Base-by-base conservation (phyloP, 2,329 filamentous ascomycete species). In the Teratosphaeria epicoccoides region DNA sequence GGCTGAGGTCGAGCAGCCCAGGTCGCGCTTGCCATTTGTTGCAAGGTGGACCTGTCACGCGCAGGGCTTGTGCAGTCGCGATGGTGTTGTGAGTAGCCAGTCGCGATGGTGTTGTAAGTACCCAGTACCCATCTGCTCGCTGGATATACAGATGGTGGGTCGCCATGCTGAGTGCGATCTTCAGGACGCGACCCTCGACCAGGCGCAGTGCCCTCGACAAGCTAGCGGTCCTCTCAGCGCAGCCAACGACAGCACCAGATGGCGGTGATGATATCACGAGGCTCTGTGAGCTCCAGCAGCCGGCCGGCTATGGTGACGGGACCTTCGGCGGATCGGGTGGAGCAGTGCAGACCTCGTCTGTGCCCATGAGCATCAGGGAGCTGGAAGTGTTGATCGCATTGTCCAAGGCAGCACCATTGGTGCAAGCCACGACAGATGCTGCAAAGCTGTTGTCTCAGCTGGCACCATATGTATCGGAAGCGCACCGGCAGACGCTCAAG, bases 371-470 rank as follows among this genome's bases (percentile, higher is more conserved):
- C 49, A 82, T 90, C 50, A 84, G 87, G 63, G 94, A 98, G 74
- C 84, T 95, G 60, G 91, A 98, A 68, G 87, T 95, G 49, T 78
- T 98, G 24, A 73, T 97, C 24, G 88, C 93, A 43, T 77, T 98
- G 24, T 97, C 91, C 75, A 91, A 90, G 71, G 88, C 91, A 49
- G 88, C 90, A 3, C 85, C 88, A 3, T 78, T 82, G 23, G 77
- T 97, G 24, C 77, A 83, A 49, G 83, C 81, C 45, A 69, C 74
- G 43, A 81, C 87, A 55, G 85, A 86, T 64, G 90, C 89, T 24
- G 81, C 87, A 62, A 85, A 82, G 61, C 80, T 98, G 37, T 80
- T 84, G n/a, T 76, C 78, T 28, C 89, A 95, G 60, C 73, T 98
- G 40, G 79, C 83, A 6, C 85, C 85, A 4, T 97, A 97, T 68